Percentiles rank a stretch among this genome's conserved stretches.
Evolutionary conservation across 176 grass and related monocot species (phyloP).

Genomic region (Puccinellia tenuiflora): DNA sequence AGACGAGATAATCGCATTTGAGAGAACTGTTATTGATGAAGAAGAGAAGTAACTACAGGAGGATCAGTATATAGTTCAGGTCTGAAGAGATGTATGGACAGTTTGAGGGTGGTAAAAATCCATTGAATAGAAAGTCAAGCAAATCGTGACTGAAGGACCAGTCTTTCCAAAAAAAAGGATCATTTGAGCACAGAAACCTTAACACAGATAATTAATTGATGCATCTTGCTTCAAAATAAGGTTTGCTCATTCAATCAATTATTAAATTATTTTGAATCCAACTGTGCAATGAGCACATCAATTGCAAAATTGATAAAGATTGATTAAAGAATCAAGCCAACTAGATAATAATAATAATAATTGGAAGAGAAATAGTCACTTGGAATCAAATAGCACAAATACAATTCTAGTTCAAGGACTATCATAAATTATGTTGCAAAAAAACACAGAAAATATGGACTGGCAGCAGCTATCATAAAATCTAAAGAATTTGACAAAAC

Average conservation of each 20-base stretch:
- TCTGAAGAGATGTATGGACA: background rate
- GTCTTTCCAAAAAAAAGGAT: background rate
- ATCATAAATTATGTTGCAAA: background rate
- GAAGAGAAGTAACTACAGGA: background rate
- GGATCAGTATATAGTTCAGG: background rate
- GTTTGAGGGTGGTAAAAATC: background rate
- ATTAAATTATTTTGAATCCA: background rate
- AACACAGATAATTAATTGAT: background rate
- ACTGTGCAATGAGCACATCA: background rate
- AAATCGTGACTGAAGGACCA: background rate
- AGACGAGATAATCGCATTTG: background rate
- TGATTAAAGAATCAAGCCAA: background rate
- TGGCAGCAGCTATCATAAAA: background rate
- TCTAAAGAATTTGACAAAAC: background rate
- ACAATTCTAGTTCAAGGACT: background rate
- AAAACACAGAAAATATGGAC: background rate
- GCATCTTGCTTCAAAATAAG: background rate
- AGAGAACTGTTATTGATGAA: background rate
- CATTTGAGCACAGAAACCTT: background rate
- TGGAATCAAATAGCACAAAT: background rate
- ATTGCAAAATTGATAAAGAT: background rate
- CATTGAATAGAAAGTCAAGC: background rate
- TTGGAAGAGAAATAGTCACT: background rate
- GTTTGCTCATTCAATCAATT: background rate
- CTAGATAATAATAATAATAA: background rate